A percentile compares a stretch with the other conserved stretches of the same genome.
phyloP scores from a whole-genome alignment of 345 rosid species.

The Geranium rotundifolium region DNA sequence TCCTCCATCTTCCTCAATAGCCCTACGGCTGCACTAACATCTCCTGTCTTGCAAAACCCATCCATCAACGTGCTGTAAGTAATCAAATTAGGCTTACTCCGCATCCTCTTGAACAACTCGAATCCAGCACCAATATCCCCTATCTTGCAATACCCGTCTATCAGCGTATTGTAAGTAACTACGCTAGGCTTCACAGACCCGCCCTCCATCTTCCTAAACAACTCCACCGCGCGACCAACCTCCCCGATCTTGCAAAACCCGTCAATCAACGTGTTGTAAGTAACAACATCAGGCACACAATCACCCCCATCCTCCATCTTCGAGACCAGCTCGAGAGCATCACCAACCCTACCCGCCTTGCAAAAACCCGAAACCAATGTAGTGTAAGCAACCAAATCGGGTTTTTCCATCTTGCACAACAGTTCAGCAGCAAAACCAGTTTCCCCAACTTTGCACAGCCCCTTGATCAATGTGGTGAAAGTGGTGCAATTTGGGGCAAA shows the following conservation, averaged over 20 bases:
- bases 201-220: constrained; percentile 40
- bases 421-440: too few relatives aligned
- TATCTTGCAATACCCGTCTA: constrained; percentile 49
- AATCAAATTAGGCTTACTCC: constrained; percentile 41
- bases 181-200: constrained; percentile 41
- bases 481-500: too few relatives aligned
- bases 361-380: too few relatives aligned
- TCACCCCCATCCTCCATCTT: constrained; percentile 46
- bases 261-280: constrained; percentile 55
- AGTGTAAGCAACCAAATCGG: too few relatives aligned
- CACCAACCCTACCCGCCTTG: constrained; percentile 42
- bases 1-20: constrained; percentile 47
- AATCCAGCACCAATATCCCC: constrained; percentile 45
- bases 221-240: constrained; percentile 41
- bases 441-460: too few relatives aligned
- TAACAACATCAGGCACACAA: constrained; percentile 45
- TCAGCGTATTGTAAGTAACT: constrained; percentile 43
- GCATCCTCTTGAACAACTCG: constrained; percentile 49
- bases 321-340: constrained; percentile 34
- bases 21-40: constrained; percentile 58
- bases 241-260: constrained; percentile 46
- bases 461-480: too few relatives aligned
- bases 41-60: constrained; percentile 48
- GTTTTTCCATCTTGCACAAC: too few relatives aligned
- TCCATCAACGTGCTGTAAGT: constrained; percentile 56